Conservation (phyloP, 164 flowering plant species). For the Nymphaea thermarum region DNA sequence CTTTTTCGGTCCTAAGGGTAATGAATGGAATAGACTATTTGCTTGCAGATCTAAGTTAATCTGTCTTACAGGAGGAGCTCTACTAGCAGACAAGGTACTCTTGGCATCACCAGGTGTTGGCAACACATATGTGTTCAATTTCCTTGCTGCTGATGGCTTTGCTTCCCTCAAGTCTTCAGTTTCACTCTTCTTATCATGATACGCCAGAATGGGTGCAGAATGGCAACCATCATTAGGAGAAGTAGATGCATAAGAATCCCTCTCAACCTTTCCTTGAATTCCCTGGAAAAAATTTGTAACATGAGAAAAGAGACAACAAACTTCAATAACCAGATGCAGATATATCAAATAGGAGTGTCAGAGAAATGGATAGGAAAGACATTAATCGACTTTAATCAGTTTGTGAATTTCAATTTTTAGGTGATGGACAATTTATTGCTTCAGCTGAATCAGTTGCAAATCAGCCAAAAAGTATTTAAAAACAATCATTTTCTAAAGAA, state of each 20-base stretch:
- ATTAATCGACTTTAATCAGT: no score
- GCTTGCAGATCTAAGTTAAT: constrained; percentile 18
- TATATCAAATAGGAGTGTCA: no score
- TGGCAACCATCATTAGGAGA: constrained; percentile 38
- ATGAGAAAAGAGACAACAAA: neutral
- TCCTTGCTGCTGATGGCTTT: constrained; percentile 38
- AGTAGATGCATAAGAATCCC: constrained; percentile 20
- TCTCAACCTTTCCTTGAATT: constrained; percentile 18
- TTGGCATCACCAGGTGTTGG: constrained; percentile 75
- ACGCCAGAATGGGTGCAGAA: constrained; percentile 66
- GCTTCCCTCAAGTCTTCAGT: constrained; percentile 26
- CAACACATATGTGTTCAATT: constrained; percentile 56
- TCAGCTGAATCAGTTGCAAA: no score
- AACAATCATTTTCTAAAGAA: no score
- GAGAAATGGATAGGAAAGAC: no score
- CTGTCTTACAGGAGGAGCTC: constrained; percentile 15
- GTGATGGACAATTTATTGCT: no score
- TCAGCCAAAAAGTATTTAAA: no score
- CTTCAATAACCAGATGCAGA: neutral
- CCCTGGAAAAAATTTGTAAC: constrained; percentile 32
- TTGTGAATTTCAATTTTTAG: no score
- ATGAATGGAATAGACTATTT: constrained; percentile 41
- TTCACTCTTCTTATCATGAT: constrained; percentile 33
- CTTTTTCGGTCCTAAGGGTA: constrained; percentile 43
- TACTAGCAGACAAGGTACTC: constrained; percentile 20